A percentile compares a stretch with the other conserved stretches of the same genome.
phyloP scores from a whole-genome alignment of 169 alveolate species.

The Theileria luwenshuni region DNA sequence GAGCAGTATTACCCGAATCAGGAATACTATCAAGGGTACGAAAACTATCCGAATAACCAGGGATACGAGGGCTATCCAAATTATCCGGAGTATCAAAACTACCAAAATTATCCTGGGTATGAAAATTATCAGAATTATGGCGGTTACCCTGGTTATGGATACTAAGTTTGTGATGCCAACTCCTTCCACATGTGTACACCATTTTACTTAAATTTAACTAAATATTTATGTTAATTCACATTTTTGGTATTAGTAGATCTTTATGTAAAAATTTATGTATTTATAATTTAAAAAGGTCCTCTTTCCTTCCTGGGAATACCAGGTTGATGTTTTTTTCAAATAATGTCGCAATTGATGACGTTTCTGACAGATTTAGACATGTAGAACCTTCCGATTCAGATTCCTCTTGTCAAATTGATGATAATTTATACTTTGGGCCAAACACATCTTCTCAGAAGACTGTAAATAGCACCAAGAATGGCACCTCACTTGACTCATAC shows the following conservation, averaged over 20 bases:
- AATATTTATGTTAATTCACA: slow-evolving; percentile 6
- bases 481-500: slow-evolving; percentile 1
- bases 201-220: neutral
- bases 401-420: neutral
- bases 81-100: neutral
- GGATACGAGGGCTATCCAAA: neutral
- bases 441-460: neutral
- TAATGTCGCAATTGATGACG: slow-evolving; percentile 18
- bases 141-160: neutral
- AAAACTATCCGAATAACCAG: neutral
- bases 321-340: neutral
- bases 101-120: neutral
- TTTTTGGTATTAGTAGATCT: neutral
- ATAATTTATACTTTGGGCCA: neutral
- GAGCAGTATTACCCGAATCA: neutral
- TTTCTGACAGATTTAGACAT: slow-evolving; percentile 43
- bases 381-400: slow-evolving; percentile 8
- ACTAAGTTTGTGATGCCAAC: neutral
- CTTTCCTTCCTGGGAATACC: neutral
- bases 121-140: slow-evolving; percentile 8
- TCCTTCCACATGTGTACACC: neutral
- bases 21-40: neutral
- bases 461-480: neutral
- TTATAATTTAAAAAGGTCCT: neutral
- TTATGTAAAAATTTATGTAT: neutral